phyloP scores from a whole-genome alignment of 2,329 filamentous ascomycete genomes.

The Phyllosticta ampelicida region DNA sequence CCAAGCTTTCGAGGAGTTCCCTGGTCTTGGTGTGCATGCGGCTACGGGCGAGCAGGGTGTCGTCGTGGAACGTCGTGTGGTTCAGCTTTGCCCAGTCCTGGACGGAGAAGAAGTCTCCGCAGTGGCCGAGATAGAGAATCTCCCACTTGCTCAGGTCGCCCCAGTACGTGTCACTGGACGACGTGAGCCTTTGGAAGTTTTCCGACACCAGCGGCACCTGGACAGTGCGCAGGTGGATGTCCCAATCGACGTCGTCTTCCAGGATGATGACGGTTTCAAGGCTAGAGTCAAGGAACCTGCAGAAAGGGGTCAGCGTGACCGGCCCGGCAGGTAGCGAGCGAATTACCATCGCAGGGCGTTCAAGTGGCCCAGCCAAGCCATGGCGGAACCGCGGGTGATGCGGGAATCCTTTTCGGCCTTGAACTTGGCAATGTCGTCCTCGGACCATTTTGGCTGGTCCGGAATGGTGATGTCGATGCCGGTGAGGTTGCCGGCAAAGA shows the following conservation, averaged over 20 bases:
- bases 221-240: constrained; percentile 24
- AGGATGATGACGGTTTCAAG: constrained; percentile 26
- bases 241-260: constrained; percentile 33
- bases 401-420: constrained; percentile 17
- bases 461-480: constrained; percentile 29
- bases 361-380: constrained; percentile 33
- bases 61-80: constrained; percentile 20
- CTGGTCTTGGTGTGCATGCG: constrained; percentile 21
- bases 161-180: constrained; percentile 23
- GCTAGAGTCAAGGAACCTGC: constrained; percentile 23
- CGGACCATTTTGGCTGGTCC: constrained; percentile 27
- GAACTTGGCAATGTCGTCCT: constrained; percentile 22
- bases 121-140: constrained; percentile 32
- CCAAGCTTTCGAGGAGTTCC: constrained; percentile 18
- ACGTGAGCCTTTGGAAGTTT: constrained; percentile 20
- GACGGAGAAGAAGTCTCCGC: constrained; percentile 24
- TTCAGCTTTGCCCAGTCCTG: constrained; percentile 13
- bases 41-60: constrained; percentile 18
- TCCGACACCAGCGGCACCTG: constrained; percentile 25
- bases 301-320: constrained; percentile 11
- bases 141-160: constrained; percentile 22
- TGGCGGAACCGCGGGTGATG: constrained; percentile 26
- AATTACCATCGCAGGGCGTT: constrained; percentile 25
- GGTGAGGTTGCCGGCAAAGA: constrained; percentile 29
- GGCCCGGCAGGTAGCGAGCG: background rate